These are phyloP conservation scores for Paxillus involutus DNA, from an alignment of 768 basidiomycete species.

Conservation along the genomic window DNA sequence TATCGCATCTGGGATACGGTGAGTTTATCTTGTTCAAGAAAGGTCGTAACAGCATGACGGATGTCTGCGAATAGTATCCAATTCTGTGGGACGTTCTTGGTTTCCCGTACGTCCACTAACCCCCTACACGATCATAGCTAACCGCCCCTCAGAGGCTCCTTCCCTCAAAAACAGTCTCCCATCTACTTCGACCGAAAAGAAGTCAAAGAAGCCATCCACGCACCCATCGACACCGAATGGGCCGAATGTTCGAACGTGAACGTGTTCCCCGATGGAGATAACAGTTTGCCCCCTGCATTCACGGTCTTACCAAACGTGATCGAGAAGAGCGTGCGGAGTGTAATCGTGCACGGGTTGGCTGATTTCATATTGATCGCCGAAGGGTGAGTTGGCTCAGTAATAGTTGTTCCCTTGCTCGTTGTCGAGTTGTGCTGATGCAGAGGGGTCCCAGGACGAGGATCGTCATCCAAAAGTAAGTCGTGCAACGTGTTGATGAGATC, in stretches of 20 bases:
- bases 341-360: constrained; percentile 71
- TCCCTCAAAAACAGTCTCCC: constrained; percentile 54
- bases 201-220: constrained; percentile 68
- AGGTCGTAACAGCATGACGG: neutral
- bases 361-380: constrained; percentile 76
- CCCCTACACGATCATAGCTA: neutral
- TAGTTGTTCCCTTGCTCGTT: neutral
- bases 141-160: constrained; percentile 46
- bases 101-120: constrained; percentile 55
- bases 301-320: constrained; percentile 73
- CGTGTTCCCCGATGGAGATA: constrained; percentile 65
- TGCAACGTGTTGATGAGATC: neutral
- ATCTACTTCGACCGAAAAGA: constrained; percentile 70
- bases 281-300: constrained; percentile 59
- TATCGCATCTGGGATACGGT: constrained; percentile 76
- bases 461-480: constrained; percentile 60
- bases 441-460: constrained; percentile 48
- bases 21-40: constrained; percentile 7
- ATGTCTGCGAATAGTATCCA: constrained; percentile 41
- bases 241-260: constrained; percentile 56
- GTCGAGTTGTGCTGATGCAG: constrained; percentile 6
- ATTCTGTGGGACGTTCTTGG: constrained; percentile 79
- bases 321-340: constrained; percentile 66
- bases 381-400: constrained; percentile 44
- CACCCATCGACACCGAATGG: constrained; percentile 62